Evolutionary conservation across 768 basidiomycete species (phyloP), one percentile per base, ranked within the genome.

Genomic region (Fistulinella prunicolor): DNA sequence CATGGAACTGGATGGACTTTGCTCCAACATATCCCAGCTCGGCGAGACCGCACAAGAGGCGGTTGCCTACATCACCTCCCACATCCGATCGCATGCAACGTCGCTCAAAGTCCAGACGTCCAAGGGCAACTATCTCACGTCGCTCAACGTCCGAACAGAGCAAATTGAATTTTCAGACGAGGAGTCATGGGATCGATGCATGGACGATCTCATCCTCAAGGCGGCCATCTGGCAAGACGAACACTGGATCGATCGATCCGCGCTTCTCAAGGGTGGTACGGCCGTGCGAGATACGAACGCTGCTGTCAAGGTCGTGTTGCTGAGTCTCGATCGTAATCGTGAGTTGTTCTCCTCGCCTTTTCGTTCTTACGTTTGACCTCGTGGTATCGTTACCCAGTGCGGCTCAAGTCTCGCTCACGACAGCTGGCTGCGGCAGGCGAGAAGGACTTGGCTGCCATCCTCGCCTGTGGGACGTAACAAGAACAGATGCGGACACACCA

Each of bases 1-100:
- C 62, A 97, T 94, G 77, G 96, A 99, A 58, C 83, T 99, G 8
- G 95, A 99, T 56, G 93, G 94, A n/a, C 81, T 98, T 8, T 75
- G 79, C 1, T 67, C 72, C 47, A 85, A 88, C 54, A 68, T 78
- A 0, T 66, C 78, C 0, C 75, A 78, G 37, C 83, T 97, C 20
- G 90, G 86, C 34, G 77, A 81, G 38, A 82, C 89, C 0, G 94
- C 96, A 0, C 72, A 74, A 30, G 72, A 75, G 10, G 90, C 94
- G 0, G 72, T 96, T 50, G 54, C 74, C 0, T 96, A 91, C 59
- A 79, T 97, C 56, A 79, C 85, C 3, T 72, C 80, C 1, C 83
- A 86, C 56, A 69, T 97, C 50, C 87, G 86, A 42, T 76, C 86
- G 4, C 86, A 91, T 62, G 68, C 83, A 0, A 69, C 74, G 1